Conservation (phyloP, 805 yeast species). For the Metschnikowia henanensis region DNA sequence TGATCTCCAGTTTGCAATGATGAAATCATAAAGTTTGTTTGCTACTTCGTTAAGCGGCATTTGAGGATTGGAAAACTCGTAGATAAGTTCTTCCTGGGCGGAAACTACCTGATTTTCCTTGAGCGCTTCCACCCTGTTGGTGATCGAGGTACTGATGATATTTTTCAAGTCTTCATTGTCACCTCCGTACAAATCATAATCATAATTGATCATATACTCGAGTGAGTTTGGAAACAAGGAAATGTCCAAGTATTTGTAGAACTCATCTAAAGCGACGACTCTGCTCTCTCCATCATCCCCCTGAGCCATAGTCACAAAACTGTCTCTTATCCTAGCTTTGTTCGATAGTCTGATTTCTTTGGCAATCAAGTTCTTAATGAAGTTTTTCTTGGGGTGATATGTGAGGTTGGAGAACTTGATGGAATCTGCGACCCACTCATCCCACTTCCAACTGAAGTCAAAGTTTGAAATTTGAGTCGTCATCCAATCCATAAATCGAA, state of each 20-base stretch:
- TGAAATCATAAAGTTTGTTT: slow-evolving; percentile 41
- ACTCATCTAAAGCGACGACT: slow-evolving; percentile 32
- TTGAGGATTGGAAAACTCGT: slow-evolving; percentile 33
- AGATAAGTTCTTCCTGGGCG: slow-evolving; percentile 41
- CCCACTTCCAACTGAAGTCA: slow-evolving; percentile 97
- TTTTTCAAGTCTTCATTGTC: slow-evolving; percentile 27
- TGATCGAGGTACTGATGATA: slow-evolving; percentile 25
- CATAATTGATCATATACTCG: slow-evolving; percentile 34
- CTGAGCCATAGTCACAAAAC: slow-evolving; percentile 47
- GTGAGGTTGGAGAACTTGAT: slow-evolving; percentile 41
- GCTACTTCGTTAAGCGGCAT: slow-evolving; percentile 39
- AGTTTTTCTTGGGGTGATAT: slow-evolving; percentile 71
- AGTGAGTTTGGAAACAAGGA: slow-evolving; percentile 32
- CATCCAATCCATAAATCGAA: slow-evolving; percentile 85
- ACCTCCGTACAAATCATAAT: slow-evolving; percentile 34
- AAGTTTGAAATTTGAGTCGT: slow-evolving; percentile 91
- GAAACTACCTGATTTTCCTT: slow-evolving; percentile 22
- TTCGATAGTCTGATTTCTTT: slow-evolving; percentile 87
- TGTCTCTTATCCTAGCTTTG: slow-evolving; percentile 64
- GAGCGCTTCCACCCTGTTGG: slow-evolving; percentile 24
- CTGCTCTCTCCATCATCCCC: slow-evolving; percentile 20
- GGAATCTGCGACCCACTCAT: slow-evolving; percentile 79
- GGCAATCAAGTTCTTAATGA: slow-evolving; percentile 74
- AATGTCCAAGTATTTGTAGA: slow-evolving; percentile 39
- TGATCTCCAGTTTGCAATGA: slow-evolving; percentile 40